Evolutionary conservation across 2,329 filamentous ascomycete genomes (phyloP).

Genomic region (Ophiosphaerella herpotricha): DNA sequence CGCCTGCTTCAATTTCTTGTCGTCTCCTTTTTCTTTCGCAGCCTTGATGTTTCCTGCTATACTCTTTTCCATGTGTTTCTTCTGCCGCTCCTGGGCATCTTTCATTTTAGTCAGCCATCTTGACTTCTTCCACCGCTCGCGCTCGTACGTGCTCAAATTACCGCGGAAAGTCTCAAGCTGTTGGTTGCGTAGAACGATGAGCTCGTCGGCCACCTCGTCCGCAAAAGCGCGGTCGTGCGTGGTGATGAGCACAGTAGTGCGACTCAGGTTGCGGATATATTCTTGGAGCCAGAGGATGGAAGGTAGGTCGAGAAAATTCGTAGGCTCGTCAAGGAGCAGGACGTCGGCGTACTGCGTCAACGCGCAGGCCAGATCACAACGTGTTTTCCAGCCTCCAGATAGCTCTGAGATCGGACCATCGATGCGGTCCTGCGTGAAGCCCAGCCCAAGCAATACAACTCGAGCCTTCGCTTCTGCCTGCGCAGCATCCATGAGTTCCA

Average conservation of each 20-base stretch:
- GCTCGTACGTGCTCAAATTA: conserved; percentile 73
- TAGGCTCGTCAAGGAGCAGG: conserved; percentile 83
- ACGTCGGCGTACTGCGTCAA: conserved; percentile 76
- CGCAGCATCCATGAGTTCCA: conserved; percentile 65
- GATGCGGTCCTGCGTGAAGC: conserved; percentile 68
- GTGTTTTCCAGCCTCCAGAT: conserved; percentile 66
- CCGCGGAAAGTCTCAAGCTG: conserved; percentile 75
- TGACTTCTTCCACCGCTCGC: conserved; percentile 68
- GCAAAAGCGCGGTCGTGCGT: conserved; percentile 86
- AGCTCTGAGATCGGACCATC: conserved; percentile 65
- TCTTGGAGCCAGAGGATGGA: conserved; percentile 85
- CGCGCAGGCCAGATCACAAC: conserved; percentile 54
- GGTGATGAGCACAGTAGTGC: conserved; percentile 73
- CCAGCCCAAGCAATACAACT: conserved; percentile 66
- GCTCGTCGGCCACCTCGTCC: conserved; percentile 73
- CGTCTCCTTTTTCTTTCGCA: conserved; percentile 77
- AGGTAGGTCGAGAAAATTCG: conserved; percentile 81
- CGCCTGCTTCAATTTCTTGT: conserved; percentile 84
- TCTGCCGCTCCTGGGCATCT: conserved; percentile 80
- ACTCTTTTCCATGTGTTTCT: conserved; percentile 77
- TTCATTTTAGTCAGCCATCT: conserved; percentile 74
- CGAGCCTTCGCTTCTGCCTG: conserved; percentile 70
- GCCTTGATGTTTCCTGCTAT: conserved; percentile 75
- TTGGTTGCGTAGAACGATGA: conserved; percentile 76
- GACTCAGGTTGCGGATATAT: conserved; percentile 64